Conservation (phyloP, 2,329 filamentous ascomycete genomes). For the Aspergillus chevalieri region DNA sequence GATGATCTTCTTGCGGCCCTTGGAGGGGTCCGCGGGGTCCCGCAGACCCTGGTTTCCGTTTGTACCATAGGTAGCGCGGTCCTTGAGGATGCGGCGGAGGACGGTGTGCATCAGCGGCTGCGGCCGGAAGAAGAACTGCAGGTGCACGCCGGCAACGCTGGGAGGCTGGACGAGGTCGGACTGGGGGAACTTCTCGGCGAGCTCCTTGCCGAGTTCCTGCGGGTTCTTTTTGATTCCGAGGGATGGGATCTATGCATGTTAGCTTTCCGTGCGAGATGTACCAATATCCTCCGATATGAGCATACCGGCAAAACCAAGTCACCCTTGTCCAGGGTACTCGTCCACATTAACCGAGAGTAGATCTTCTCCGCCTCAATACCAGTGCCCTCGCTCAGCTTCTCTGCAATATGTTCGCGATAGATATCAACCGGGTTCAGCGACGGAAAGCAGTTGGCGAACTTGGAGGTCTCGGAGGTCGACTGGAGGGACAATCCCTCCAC, state of each 20-base stretch:
- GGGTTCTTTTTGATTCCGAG: slow-evolving; percentile 53
- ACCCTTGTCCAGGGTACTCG: slow-evolving; percentile 42
- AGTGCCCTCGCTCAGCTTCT: slow-evolving; percentile 32
- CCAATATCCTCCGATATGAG: neutral
- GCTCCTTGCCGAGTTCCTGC: slow-evolving; percentile 50
- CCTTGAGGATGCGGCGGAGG: slow-evolving; percentile 54
- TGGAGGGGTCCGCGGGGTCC: slow-evolving; percentile 51
- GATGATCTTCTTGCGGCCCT: slow-evolving; percentile 54
- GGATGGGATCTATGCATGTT: slow-evolving; percentile 29
- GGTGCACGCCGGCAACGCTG: slow-evolving; percentile 51
- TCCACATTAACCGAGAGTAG: slow-evolving; percentile 39
- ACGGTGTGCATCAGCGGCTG: slow-evolving; percentile 51
- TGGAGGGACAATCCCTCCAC: slow-evolving; percentile 37
- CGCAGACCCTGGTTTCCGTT: slow-evolving; percentile 54
- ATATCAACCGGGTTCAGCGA: slow-evolving; percentile 43
- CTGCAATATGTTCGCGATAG: slow-evolving; percentile 42
- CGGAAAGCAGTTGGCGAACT: slow-evolving; percentile 37
- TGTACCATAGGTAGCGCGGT: slow-evolving; percentile 53
- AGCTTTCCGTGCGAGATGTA: neutral
- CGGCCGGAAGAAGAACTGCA: slow-evolving; percentile 62
- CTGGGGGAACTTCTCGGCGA: slow-evolving; percentile 52
- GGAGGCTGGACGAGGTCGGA: slow-evolving; percentile 55
- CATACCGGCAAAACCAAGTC: slow-evolving; percentile 40
- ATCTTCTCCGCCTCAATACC: slow-evolving; percentile 37
- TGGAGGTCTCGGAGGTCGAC: slow-evolving; percentile 33